These are phyloP conservation scores for Sporothrix luriei DNA, from an alignment of 2,329 filamentous ascomycete genomes.

Conservation along the genomic window DNA sequence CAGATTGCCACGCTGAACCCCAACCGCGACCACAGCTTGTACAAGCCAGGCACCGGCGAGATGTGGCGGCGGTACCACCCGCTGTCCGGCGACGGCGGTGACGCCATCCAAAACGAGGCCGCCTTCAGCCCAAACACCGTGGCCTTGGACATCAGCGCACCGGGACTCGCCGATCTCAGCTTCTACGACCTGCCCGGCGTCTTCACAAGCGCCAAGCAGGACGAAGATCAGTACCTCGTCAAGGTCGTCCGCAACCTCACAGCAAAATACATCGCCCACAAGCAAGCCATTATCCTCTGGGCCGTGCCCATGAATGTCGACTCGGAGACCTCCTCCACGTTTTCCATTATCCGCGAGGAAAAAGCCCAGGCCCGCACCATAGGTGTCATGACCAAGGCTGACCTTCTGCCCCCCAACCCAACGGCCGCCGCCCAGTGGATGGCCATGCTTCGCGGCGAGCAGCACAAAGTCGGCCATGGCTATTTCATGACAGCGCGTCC, in stretches of 20 bases:
- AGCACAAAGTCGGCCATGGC: conserved; percentile 68
- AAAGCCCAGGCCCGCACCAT: conserved; percentile 63
- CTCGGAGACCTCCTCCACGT: conserved; percentile 72
- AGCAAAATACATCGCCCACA: conserved; percentile 66
- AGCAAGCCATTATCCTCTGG: conserved; percentile 74
- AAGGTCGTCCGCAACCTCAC: conserved; percentile 72
- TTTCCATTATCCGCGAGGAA: conserved; percentile 62
- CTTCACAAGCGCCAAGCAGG: conserved; percentile 68
- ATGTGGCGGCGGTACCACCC: conserved; percentile 32
- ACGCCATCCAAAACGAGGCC: conserved; percentile 49
- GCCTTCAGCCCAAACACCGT: conserved; percentile 84
- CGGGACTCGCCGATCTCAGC: conserved; percentile 69
- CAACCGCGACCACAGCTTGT: conserved; percentile 53
- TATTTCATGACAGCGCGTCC: conserved; percentile 79
- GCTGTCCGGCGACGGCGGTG: conserved; percentile 41
- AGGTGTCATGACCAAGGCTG: conserved; percentile 84
- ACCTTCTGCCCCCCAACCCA: conserved; percentile 62
- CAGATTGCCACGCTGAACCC: conserved; percentile 79
- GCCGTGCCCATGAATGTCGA: conserved; percentile 78
- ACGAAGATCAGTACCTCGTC: conserved; percentile 68
- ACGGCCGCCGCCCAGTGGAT: conserved; percentile 59
- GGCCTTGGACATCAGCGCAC: conserved; percentile 72
- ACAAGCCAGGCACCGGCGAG: conserved; percentile 50
- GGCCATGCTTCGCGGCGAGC: conserved; percentile 62
- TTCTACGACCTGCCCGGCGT: conserved; percentile 87